These are phyloP conservation scores for Ganoderma sinense DNA, from an alignment of 1,284 basidiomycete species.

Conservation along the genomic window DNA sequence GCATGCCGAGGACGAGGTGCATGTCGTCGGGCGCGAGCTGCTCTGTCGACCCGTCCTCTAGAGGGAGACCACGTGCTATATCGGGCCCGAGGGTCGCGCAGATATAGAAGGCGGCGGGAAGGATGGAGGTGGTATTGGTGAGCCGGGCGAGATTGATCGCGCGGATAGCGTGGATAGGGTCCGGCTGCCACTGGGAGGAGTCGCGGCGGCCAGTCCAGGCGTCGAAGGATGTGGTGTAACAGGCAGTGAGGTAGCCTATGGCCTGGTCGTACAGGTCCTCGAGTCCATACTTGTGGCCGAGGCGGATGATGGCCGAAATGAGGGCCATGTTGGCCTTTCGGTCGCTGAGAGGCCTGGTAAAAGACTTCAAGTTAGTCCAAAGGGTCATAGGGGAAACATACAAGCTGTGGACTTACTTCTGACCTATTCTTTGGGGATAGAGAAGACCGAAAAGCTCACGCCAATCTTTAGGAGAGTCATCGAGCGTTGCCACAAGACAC, in stretches of 20 bases:
- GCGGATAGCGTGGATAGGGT: constrained; percentile 18
- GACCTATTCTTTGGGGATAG: neutral
- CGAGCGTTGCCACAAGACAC: constrained; percentile 24
- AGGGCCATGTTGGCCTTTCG: constrained; percentile 11
- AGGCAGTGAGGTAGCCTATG: constrained; percentile 10
- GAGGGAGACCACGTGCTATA: constrained; percentile 1
- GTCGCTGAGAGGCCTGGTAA: neutral
- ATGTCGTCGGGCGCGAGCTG: constrained; percentile 16
- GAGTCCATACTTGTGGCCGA: constrained; percentile 25
- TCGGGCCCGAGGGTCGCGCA: constrained; percentile 15
- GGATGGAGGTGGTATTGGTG: constrained; percentile 12
- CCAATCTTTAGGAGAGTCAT: constrained; percentile 25
- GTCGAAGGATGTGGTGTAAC: constrained; percentile 19
- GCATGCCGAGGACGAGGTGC: constrained; percentile 9
- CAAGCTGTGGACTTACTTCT: neutral
- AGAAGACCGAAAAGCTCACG: constrained; percentile 15
- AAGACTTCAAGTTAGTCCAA: neutral
- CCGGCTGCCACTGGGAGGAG: constrained; percentile 9
- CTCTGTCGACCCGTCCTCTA: constrained; percentile 19
- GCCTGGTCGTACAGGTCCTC: constrained; percentile 11
- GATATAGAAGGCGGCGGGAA: constrained; percentile 23
- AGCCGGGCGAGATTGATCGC: constrained; percentile 22
- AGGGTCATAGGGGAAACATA: neutral
- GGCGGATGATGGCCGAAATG: constrained; percentile 18
- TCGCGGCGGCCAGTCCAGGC: constrained; percentile 9